Evolutionary conservation across 495 filamentous ascomycete species (phyloP).

Genomic region (Glutinoglossum americanum): DNA sequence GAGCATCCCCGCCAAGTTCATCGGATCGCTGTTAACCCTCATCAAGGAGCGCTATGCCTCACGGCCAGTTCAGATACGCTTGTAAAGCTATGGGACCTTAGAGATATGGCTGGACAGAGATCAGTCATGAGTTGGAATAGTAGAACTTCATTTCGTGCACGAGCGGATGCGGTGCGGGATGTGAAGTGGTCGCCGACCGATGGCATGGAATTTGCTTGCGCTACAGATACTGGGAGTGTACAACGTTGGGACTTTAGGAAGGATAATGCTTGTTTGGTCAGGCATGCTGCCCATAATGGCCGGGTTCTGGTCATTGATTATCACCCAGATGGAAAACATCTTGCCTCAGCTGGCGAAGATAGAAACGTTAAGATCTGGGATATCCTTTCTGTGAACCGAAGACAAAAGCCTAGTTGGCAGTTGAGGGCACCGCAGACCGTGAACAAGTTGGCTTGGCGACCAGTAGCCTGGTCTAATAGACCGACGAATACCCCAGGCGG

Average conservation of each 20-base stretch:
- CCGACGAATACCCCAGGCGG: neutral
- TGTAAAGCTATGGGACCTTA: constrained; percentile 61
- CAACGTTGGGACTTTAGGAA: constrained; percentile 51
- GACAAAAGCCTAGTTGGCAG: constrained; percentile 48
- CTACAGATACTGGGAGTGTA: constrained; percentile 66
- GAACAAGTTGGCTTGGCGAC: constrained; percentile 65
- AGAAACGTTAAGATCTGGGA: constrained; percentile 83
- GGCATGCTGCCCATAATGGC: constrained; percentile 67
- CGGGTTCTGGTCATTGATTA: constrained; percentile 71
- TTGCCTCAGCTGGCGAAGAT: constrained; percentile 68
- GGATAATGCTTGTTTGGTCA: constrained; percentile 34
- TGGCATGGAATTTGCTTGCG: constrained; percentile 68
- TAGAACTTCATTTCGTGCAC: constrained; percentile 33
- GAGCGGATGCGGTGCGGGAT: constrained; percentile 62
- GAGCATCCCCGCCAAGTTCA: constrained; percentile 89
- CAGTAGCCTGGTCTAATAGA: constrained; percentile 46
- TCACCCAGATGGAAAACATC: constrained; percentile 86
- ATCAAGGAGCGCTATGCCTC: constrained; percentile 50
- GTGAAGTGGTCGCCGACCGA: constrained; percentile 77
- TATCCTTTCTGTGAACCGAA: constrained; percentile 54
- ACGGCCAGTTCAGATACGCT: constrained; percentile 86
- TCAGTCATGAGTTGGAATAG: constrained; percentile 31
- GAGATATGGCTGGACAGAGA: constrained; percentile 27
- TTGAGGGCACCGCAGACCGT: constrained; percentile 46
- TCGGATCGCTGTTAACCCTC: constrained; percentile 73